Base-by-base conservation (phyloP, 306 rosid species). In the Sophora flavescens region DNA sequence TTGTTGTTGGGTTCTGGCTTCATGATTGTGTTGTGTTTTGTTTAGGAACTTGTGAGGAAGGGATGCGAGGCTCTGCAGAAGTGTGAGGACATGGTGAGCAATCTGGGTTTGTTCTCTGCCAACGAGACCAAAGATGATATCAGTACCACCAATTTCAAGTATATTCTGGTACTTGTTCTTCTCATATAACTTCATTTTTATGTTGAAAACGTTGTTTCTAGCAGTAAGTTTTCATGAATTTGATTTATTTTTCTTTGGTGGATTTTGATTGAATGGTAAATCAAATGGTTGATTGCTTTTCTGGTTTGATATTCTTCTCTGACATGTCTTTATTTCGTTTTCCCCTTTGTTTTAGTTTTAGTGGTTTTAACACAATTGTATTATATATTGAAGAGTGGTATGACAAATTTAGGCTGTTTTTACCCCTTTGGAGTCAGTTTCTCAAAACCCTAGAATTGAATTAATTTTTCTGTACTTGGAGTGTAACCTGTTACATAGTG, bases 101-200 rank as follows among this genome's bases (percentile, higher is more conserved):
- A 87, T 82, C 77, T 95, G 14, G 98, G 93, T 4, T 80, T 95
- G 88, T 92, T 95, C 85, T 95, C 98, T 15, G 3, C 88, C 3
- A 95, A 95, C 28, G 99, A 95, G 86, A 89, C 91, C 83, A 95
- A 92, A 75, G 99, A 95, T 4, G 99, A 95, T 87, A 88, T 95
- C 68, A 83, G 88, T 86, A 92, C 99, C 18, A 51, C 88, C 30
- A 88, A 89, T 84, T 92, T 95, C 28, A 95, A 95, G 83, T 92
- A 95, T 60, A 35, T 89, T 71, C 81, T 95, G 97, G 99, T 92
- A 89, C 78, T 57, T 69, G 3, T 26, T 63, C 33, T 78, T 61
- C 6, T 32, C 3, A 14, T 12, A 26, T 44, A 35, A 14, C 11
- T 26, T 30, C 8, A 6, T 32, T 44, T 15, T 47, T 47, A 13